Evolutionary conservation across 768 basidiomycete genomes (phyloP).

Genomic region (Dendrothele bispora): DNA sequence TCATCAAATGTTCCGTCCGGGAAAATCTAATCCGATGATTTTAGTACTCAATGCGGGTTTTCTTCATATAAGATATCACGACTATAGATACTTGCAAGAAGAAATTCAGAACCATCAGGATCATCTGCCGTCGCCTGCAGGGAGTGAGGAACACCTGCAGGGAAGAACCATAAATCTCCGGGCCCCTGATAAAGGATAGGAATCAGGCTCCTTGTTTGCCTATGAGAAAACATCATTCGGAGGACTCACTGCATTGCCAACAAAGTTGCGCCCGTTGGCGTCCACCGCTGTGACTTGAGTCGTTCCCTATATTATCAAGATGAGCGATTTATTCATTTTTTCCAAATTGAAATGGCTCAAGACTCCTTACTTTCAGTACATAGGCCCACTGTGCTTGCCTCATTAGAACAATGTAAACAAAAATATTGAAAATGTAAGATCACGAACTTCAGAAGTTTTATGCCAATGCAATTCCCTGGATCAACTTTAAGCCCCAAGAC

Average conservation of each 20-base stretch:
- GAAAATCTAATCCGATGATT: slow-evolving; percentile 42
- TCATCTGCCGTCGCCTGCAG: slow-evolving; percentile 49
- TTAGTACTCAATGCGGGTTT: slow-evolving; percentile 1
- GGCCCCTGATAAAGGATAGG: slow-evolving; percentile 21
- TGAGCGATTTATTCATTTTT: too few species aligned
- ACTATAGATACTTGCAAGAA: slow-evolving; percentile 33
- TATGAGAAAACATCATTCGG: background rate
- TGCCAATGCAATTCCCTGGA: slow-evolving; percentile 57
- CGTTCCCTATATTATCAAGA: slow-evolving; percentile 41
- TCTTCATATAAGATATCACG: background rate
- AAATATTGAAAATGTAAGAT: background rate
- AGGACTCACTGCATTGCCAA: slow-evolving; percentile 46
- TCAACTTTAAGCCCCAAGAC: background rate
- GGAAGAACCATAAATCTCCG: slow-evolving; percentile 60
- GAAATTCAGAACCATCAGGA: slow-evolving; percentile 49
- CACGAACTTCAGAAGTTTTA: slow-evolving; percentile 40
- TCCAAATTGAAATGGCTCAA: too few species aligned
- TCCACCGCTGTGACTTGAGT: slow-evolving; percentile 52
- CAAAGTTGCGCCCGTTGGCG: slow-evolving; percentile 45
- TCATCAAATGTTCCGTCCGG: slow-evolving; percentile 52
- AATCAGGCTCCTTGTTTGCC: background rate
- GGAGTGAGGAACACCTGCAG: slow-evolving; percentile 54
- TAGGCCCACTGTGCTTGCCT: slow-evolving; percentile 45
- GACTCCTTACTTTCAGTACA: slow-evolving; percentile 37
- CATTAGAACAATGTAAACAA: background rate